A percentile compares a stretch with the other conserved stretches of the same genome.
Conservation (phyloP, 2,329 filamentous ascomycete species). For the Orbilia brochopaga region DNA sequence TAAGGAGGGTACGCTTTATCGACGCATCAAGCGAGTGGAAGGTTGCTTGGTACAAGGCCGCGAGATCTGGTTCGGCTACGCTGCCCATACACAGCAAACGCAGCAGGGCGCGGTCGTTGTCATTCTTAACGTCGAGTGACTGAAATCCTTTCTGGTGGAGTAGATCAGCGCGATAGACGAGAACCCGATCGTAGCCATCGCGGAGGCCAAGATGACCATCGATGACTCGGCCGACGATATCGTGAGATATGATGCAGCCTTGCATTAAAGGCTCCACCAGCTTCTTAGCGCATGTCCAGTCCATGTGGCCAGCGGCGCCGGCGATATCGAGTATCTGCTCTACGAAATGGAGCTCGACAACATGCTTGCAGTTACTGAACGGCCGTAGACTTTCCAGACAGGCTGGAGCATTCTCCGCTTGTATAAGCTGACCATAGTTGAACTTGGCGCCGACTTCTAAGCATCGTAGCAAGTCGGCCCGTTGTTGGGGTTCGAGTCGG, state of each 20-base stretch:
- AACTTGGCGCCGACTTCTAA: constrained; percentile 57
- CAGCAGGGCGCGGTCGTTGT: constrained; percentile 57
- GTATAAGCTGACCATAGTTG: constrained; percentile 58
- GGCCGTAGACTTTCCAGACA: constrained; percentile 55
- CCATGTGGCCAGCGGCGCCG: constrained; percentile 57
- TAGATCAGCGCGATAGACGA: constrained; percentile 56
- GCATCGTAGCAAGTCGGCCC: constrained; percentile 56
- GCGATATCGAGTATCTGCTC: constrained; percentile 59
- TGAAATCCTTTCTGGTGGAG: constrained; percentile 51
- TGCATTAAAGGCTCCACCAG: constrained; percentile 57
- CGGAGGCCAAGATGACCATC: constrained; percentile 52
- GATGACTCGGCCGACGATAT: constrained; percentile 36
- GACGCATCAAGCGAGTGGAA: constrained; percentile 54
- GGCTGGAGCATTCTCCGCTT: constrained; percentile 57
- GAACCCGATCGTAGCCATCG: constrained; percentile 57
- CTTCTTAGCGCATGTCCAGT: constrained; percentile 56
- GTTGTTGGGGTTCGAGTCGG: constrained; percentile 51
- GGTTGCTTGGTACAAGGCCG: constrained; percentile 55
- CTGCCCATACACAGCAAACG: constrained; percentile 57
- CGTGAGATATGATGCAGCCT: constrained; percentile 55
- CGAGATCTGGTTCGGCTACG: constrained; percentile 25
- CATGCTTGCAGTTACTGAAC: constrained; percentile 54
- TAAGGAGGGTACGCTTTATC: constrained; percentile 53
- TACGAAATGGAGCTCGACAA: constrained; percentile 57
- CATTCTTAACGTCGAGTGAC: constrained; percentile 53